These are phyloP conservation scores for Angophora floribunda DNA, from an alignment of 345 rosid species.

Conservation along the genomic window DNA sequence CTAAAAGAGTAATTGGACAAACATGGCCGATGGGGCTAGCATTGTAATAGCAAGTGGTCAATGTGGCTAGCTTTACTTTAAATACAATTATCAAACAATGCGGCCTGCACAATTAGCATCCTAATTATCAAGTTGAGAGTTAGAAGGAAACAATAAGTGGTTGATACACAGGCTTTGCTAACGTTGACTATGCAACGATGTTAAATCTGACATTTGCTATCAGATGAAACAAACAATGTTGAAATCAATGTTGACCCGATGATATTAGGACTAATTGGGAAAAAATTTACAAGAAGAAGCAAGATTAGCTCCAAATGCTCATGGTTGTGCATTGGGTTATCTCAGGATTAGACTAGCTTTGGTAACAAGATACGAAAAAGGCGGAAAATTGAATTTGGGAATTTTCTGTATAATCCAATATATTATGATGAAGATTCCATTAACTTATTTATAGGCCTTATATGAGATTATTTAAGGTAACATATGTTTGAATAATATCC, in stretches of 20 bases:
- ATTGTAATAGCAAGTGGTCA: no score
- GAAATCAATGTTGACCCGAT: neutral
- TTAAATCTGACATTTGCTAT: neutral
- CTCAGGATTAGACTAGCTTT: neutral
- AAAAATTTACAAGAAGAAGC: neutral
- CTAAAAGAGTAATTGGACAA: neutral
- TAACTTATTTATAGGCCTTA: no score
- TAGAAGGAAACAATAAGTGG: neutral
- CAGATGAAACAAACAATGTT: neutral
- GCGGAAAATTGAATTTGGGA: neutral
- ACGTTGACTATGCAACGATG: neutral
- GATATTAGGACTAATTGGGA: neutral
- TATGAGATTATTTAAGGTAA: rapidly evolving
- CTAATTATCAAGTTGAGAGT: neutral
- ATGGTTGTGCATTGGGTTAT: neutral
- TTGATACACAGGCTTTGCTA: neutral
- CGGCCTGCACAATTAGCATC: neutral
- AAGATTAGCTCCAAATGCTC: neutral
- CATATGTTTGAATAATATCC: neutral
- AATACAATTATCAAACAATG: neutral
- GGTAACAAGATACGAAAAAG: neutral
- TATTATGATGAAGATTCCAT: neutral
- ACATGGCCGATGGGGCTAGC: neutral
- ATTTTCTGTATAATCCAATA: no score
- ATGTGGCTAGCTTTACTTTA: neutral